These are phyloP conservation scores for Closterium sp. DNA, from an alignment of 139 green algal species.

Conservation along the genomic window DNA sequence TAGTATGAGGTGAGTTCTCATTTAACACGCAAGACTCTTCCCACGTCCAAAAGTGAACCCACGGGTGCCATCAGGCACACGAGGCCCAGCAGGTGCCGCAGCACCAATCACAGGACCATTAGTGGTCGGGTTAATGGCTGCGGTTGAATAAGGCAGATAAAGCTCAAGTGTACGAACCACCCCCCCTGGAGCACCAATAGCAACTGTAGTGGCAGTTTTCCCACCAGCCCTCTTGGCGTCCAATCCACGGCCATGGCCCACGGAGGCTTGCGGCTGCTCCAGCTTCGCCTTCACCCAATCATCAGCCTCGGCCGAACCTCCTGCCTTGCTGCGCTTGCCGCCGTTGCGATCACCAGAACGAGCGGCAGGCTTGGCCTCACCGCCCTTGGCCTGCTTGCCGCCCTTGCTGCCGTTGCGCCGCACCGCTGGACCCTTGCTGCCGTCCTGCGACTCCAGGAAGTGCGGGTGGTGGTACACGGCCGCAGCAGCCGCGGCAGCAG, in stretches of 20 bases:
- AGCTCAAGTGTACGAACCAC: background rate
- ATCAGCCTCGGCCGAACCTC: background rate
- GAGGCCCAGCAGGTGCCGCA: background rate
- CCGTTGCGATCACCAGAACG: background rate
- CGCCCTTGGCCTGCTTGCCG: background rate
- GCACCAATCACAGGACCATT: background rate
- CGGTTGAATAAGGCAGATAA: background rate
- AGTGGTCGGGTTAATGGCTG: background rate
- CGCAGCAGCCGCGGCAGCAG: background rate
- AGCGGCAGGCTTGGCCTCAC: background rate
- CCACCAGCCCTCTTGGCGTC: background rate
- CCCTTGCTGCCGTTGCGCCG: background rate
- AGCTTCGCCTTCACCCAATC: background rate
- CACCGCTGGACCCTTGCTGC: background rate
- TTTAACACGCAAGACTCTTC: background rate
- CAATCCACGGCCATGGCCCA: background rate
- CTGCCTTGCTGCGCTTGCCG: background rate
- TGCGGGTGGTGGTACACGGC: background rate
- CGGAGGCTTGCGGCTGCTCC: background rate
- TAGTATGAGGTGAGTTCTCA: background rate
- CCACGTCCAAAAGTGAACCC: background rate
- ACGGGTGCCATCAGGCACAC: background rate
- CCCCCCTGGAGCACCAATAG: background rate
- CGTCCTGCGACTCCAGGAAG: background rate
- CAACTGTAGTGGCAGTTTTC: background rate